Evolutionary conservation across 495 filamentous ascomycete genomes (phyloP), one percentile per base, ranked within the genome.

Genomic region (Poronia punctata): DNA sequence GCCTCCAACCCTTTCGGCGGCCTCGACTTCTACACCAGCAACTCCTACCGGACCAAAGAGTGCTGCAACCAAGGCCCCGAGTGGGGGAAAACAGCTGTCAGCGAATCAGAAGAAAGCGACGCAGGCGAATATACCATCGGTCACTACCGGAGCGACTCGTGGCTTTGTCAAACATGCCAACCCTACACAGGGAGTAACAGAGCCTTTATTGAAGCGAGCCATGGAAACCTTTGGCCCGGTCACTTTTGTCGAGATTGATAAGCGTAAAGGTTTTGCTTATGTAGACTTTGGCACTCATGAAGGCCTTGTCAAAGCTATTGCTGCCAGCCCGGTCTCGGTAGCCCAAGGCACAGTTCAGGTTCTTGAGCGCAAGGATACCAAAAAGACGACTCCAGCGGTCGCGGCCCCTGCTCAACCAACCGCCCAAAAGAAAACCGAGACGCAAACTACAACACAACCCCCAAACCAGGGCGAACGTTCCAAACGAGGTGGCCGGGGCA

Each of bases 91-190:
- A 46, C 41, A 41, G 0, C 35, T n/a, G 52, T 11, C 31, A 22
- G n/a, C 28, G 5, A 1, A 34, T 5, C 54, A 56, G 45, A 55
- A 54, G 35, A 57, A 52, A 15, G 47, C 40, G 0, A 46, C 3
- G 16, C 42, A 15, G n/a, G n/a, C n/a, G 24, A 19, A 38, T n/a
- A 39, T 55, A 16, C 27, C 59, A 11, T 28, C 50, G 5, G 45
- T 76, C 46, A 56, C 71, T 18, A 56, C 78, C 7, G 76, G 76
- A 3, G 76, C 82, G 5, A 84, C 78, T 1, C 81, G 86, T 54
- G 88, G 86, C n/a, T 96, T 95, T 56, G 70, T 95, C 50, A 95
- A 95, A 54, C 88, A 94, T 51, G 88, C 88, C 38, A 93, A 92
- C 57, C 78, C 86, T 14, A 88, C 87, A 1, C 88, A 95, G 58